Conservation (phyloP, 1,284 basidiomycete genomes). For the Cryptococcus amylolentus region DNA sequence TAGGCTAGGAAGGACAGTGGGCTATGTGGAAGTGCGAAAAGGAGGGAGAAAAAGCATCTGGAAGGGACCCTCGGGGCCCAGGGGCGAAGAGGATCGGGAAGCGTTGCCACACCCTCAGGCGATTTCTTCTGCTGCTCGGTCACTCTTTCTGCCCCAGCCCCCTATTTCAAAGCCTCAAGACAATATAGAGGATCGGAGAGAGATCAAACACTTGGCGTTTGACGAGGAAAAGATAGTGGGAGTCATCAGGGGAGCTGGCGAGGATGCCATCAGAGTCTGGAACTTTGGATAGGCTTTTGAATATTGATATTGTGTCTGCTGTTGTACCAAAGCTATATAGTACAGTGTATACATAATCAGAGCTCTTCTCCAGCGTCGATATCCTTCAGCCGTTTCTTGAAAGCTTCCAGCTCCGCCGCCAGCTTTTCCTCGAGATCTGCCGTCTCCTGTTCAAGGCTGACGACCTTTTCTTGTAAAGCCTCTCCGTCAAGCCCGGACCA, state of each 20-base stretch:
- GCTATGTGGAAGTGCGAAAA: constrained; percentile 39
- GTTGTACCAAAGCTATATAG: background rate
- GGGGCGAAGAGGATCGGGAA: background rate
- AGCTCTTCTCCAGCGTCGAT: constrained; percentile 9
- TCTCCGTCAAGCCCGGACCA: background rate
- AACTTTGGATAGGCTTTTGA: constrained; percentile 21
- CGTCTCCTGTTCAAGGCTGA: constrained; percentile 32
- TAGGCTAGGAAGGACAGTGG: constrained; percentile 29
- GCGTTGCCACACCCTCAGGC: constrained; percentile 38
- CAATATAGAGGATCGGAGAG: background rate
- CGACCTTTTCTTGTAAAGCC: constrained; percentile 39
- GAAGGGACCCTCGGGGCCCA: constrained; percentile 23
- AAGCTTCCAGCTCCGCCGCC: constrained; percentile 23
- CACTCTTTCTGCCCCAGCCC: constrained; percentile 37
- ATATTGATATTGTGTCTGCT: background rate
- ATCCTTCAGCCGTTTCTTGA: constrained; percentile 11
- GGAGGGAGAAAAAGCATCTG: constrained; percentile 24
- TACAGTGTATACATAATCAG: background rate
- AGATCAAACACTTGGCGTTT: constrained; percentile 41
- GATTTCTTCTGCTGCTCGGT: constrained; percentile 41
- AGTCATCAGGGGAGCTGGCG: constrained; percentile 21
- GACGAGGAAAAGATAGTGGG: constrained; percentile 50
- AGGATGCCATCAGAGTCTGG: constrained; percentile 41
- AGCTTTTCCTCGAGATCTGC: constrained; percentile 34
- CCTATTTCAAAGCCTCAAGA: constrained; percentile 9